Conservation (phyloP, 1,284 basidiomycete genomes). For the Mycena sp. region DNA sequence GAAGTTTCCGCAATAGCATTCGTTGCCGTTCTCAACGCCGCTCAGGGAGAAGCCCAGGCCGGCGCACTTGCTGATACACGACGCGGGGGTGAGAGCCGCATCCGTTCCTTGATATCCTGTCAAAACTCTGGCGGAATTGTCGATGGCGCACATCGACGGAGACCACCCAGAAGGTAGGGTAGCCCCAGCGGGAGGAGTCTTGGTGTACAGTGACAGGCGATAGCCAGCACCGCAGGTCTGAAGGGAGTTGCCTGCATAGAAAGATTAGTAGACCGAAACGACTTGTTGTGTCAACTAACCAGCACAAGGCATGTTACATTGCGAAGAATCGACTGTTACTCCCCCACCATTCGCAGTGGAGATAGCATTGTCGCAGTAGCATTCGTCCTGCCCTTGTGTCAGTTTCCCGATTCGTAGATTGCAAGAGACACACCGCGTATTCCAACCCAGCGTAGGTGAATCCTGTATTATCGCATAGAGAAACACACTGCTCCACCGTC, state of each 20-base stretch:
- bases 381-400: conserved; percentile 13
- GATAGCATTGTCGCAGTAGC: conserved; percentile 18
- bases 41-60: conserved; percentile 1
- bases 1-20: conserved; percentile 22
- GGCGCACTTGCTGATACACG: conserved; percentile 19
- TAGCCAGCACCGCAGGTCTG: conserved; percentile 15
- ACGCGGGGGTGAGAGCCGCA: conserved; percentile 19
- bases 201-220: conserved; percentile 11
- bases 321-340: not conserved
- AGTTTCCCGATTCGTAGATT: not conserved
- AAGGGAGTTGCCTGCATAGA: conserved; percentile 4
- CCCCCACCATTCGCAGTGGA: conserved; percentile 21
- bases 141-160: conserved; percentile 20
- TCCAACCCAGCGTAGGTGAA: conserved; percentile 17
- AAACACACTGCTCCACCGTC: conserved; percentile 22
- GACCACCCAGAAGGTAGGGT: conserved; percentile 21
- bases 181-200: not conserved
- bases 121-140: conserved; percentile 16
- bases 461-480: conserved; percentile 13
- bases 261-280: not conserved
- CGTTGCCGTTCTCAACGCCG: conserved; percentile 24
- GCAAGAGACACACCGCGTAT: conserved; percentile 1
- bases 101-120: conserved; percentile 9
- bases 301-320: conserved; percentile 16
- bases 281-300: not conserved